These are phyloP conservation scores for Botryotinia calthae DNA, from an alignment of 2,329 filamentous ascomycete genomes.

Conservation along the genomic window DNA sequence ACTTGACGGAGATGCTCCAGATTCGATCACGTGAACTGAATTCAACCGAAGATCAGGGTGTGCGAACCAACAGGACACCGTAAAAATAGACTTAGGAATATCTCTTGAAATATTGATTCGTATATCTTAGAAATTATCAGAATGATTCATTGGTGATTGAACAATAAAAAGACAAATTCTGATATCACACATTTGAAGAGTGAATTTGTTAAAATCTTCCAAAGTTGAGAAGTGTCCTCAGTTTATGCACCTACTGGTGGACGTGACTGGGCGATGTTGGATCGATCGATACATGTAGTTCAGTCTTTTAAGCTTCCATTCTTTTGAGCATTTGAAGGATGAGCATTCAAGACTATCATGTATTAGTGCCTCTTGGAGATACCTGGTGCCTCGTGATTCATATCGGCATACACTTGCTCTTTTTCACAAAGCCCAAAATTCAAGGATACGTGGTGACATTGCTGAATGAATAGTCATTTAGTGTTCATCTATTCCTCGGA, in stretches of 20 bases:
- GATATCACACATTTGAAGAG: no score
- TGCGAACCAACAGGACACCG: no score
- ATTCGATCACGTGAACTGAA: background rate
- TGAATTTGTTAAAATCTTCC: no score
- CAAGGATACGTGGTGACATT: background rate
- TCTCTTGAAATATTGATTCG: no score
- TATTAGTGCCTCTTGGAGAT: background rate
- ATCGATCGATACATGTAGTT: background rate
- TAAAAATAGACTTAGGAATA: no score
- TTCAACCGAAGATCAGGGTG: background rate
- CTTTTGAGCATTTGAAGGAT: fast-evolving
- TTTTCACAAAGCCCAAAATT: background rate
- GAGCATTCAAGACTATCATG: no score
- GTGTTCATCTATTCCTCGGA: background rate
- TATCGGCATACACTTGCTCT: background rate
- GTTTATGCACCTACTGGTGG: no score
- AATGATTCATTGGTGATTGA: no score
- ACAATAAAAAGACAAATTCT: no score
- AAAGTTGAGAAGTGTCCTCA: no score
- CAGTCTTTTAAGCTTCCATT: background rate
- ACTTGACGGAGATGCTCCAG: background rate
- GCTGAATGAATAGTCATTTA: background rate
- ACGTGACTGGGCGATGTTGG: background rate
- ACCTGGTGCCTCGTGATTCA: background rate
- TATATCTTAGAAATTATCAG: no score